A percentile compares a stretch with the other conserved stretches of the same genome.
These are phyloP conservation scores for Moesziomyces antarcticus DNA, from an alignment of 1,284 basidiomycete species.

Conservation along the genomic window DNA sequence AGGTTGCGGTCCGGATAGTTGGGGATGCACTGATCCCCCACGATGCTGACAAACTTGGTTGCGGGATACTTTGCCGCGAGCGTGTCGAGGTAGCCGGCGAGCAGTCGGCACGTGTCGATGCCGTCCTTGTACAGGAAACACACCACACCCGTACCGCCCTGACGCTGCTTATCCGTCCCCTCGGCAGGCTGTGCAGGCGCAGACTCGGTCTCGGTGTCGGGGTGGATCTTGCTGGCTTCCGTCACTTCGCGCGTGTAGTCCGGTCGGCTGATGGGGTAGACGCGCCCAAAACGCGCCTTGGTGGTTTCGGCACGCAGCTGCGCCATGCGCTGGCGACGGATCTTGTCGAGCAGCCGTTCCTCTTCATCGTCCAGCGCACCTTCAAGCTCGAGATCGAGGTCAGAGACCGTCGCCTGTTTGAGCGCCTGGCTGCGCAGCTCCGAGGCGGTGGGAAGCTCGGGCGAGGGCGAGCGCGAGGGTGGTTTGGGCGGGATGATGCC, in stretches of 20 bases:
- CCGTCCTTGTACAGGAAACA: conserved; percentile 89
- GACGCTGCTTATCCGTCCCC: conserved; percentile 52
- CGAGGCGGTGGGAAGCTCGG: conserved; percentile 49
- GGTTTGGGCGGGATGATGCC: conserved; percentile 66
- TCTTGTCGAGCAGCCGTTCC: conserved; percentile 79
- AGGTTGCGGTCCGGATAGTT: conserved; percentile 91
- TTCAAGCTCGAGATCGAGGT: conserved; percentile 58
- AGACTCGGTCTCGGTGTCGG: conserved; percentile 59
- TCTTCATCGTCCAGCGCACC: conserved; percentile 74
- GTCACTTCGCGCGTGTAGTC: conserved; percentile 96
- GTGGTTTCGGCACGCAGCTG: conserved; percentile 76
- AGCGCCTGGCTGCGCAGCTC: conserved; percentile 47
- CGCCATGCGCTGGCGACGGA: conserved; percentile 76
- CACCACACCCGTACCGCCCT: conserved; percentile 81
- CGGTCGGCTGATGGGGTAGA: conserved; percentile 87
- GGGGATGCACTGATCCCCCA: conserved; percentile 91
- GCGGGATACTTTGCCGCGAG: conserved; percentile 85
- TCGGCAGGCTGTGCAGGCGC: background rate
- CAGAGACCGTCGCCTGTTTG: conserved; percentile 52
- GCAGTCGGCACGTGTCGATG: conserved; percentile 74
- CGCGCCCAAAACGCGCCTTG: conserved; percentile 81
- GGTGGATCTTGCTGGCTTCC: conserved; percentile 82
- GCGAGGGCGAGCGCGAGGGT: conserved; percentile 64
- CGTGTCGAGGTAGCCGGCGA: conserved; percentile 77
- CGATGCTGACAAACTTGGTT: conserved; percentile 95